Base-by-base conservation (phyloP, 352 stramenopile genomes). In the Pythium oligandrum region DNA sequence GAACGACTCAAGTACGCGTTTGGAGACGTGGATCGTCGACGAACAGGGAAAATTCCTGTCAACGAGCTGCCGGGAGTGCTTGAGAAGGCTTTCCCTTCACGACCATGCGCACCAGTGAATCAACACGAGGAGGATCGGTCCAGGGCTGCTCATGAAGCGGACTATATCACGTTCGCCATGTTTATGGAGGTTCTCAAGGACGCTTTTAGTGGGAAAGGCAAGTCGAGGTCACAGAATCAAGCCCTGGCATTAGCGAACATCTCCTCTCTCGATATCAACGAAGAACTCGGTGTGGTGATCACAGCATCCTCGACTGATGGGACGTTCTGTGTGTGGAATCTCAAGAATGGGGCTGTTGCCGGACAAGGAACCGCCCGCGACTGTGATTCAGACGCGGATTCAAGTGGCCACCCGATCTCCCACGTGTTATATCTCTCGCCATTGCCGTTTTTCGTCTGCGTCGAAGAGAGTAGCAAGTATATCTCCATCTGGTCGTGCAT, bases 321-420 rank as follows among this genome's bases (percentile, higher is more conserved):
- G 0, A 68, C 50, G 0, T 79, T 83, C 42, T 83, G 73, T 32
- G 54, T 75, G 4, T 86, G 75, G 75, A 79, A 78, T 48, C 31
- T 79, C 7, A 65, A 68, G 37, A 76, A 75, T 47, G 64, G 53
- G 0, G 49, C 61, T 3, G 59, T 82, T 2, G 33, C 71, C 12
- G 66, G 53, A 30, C 60, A 72, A 47, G 68, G 43, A 37, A 64
- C 38, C 0, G 45, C 42, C 10, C 2, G 35, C 11, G 8, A 31
- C 33, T 11, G 37, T 55, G 3, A 31, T 6, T 42, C 35, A 31
- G 6, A 11, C 34, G 1, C 42, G 17, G 17, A 26, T 26, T 26
- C 17, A 26, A 26, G 0, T 26, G 17, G 17, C 17, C 17, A 26
- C 17, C 17, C 62, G n/a, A 60, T 71, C 43, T 48, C 56, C 5